Conservation (phyloP, 352 stramenopile genomes). For the Globisporangium sylvaticum region DNA sequence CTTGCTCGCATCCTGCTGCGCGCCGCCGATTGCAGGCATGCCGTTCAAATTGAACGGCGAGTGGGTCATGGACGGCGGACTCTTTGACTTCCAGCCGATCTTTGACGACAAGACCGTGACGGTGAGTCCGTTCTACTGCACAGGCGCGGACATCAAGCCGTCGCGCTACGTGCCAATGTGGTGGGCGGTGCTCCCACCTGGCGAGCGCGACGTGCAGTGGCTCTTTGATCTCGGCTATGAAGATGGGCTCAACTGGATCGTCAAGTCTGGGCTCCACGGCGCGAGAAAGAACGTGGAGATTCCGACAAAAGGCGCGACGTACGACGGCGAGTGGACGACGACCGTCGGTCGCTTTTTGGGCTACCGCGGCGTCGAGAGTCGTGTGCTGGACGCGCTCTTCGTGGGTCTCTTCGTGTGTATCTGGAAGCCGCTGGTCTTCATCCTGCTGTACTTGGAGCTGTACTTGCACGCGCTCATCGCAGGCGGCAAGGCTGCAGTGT, state of each 20-base stretch:
- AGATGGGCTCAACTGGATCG: constrained; percentile 68
- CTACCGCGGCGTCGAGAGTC: constrained; percentile 66
- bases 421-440: constrained; percentile 76
- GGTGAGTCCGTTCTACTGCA: constrained; percentile 86
- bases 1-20: constrained; percentile 80
- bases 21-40: constrained; percentile 71
- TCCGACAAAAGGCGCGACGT: constrained; percentile 48
- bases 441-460: constrained; percentile 78
- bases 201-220: constrained; percentile 69
- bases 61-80: constrained; percentile 85
- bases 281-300: constrained; percentile 36
- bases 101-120: constrained; percentile 71
- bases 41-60: constrained; percentile 79
- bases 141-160: constrained; percentile 84
- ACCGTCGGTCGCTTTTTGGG: constrained; percentile 73
- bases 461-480: constrained; percentile 67
- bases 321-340: constrained; percentile 59
- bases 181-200: constrained; percentile 76
- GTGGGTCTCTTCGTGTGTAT: constrained; percentile 69
- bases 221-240: constrained; percentile 84
- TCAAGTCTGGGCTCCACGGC: constrained; percentile 33
- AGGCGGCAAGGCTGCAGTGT: constrained; percentile 64
- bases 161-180: constrained; percentile 88
- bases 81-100: constrained; percentile 82
- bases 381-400: constrained; percentile 69